phyloP scores from a whole-genome alignment of 177 flowering plant genomes.

The Vitis hybrid region DNA sequence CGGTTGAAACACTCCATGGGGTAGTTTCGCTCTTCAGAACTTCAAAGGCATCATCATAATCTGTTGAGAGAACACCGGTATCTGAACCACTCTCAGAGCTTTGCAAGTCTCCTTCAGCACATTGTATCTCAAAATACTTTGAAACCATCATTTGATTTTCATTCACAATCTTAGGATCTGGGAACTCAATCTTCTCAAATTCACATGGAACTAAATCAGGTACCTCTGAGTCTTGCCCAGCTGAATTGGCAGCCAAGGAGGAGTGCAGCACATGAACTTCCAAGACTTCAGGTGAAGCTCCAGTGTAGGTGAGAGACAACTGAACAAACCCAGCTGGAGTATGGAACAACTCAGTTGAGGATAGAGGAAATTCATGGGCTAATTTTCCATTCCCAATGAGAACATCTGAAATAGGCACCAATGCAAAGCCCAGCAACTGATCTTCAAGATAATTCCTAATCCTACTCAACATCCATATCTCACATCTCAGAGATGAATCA shows the following conservation, averaged over 20 bases:
- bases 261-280: slow-evolving; percentile 33
- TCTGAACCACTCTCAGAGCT: slow-evolving; percentile 46
- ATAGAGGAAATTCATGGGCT: slow-evolving; percentile 73
- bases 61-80: slow-evolving; percentile 43
- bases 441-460: slow-evolving; percentile 87
- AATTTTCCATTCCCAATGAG: slow-evolving; percentile 54
- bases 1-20: slow-evolving; percentile 64
- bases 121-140: slow-evolving; percentile 57
- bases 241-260: slow-evolving; percentile 19
- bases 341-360: slow-evolving; percentile 92
- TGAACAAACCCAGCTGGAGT: slow-evolving; percentile 91
- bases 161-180: slow-evolving; percentile 71
- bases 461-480: slow-evolving; percentile 96
- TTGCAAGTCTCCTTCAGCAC: slow-evolving; percentile 45
- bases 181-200: slow-evolving; percentile 79
- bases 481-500: slow-evolving; percentile 81
- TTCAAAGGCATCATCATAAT: slow-evolving; percentile 27
- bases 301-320: slow-evolving; percentile 63
- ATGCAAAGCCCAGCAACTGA: slow-evolving; percentile 81
- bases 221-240: slow-evolving; percentile 31
- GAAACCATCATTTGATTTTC: slow-evolving; percentile 83
- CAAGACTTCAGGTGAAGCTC: slow-evolving; percentile 72
- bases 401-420: slow-evolving; percentile 81
- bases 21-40: slow-evolving; percentile 48
- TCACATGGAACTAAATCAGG: slow-evolving; percentile 40